Evolutionary conservation across 768 basidiomycete genomes (phyloP), one percentile per base, ranked within the genome.

Genomic region (Boletellus sp.): DNA sequence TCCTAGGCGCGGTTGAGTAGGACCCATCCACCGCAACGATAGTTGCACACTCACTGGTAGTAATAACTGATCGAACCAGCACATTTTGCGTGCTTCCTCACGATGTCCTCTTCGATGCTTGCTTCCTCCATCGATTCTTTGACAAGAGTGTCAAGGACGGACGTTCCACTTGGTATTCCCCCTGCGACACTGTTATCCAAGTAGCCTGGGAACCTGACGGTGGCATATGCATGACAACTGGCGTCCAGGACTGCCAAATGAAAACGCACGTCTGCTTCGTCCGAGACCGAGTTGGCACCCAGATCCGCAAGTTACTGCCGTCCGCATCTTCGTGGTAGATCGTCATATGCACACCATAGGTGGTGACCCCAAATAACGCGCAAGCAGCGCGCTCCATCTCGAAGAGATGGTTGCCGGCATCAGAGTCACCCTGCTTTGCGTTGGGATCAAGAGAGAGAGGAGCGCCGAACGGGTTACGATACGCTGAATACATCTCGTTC

Each of bases 71-170:
- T 68, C 2, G 80, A 77, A 4, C 94, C 93, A 10, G 76, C 80
- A 7, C 79, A 59, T 52, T 76, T 79, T 12, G 84, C 74, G 52
- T 85, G 70, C 19, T 74, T 70, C 42, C 77, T 72, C 11, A 90
- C 81, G 39, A 91, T 63, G n/a, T 73, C 67, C 45, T 84, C 84
- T 3, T 75, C 73, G 20, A 97, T 74, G 57, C 85, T 91, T 2
- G 94, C 95, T 67, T 99, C 95, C 63, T 98, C 95, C 76, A 82
- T 85, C 47, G 90, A 87, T 67, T 97, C 95, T 63, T 95, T 96
- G 33, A 94, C 77, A 38, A 97, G 71, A 2, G 83, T 78, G 42
- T 93, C 86, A 42, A 89, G 80, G 4, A 79, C 68, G 0, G 77
- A 62, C 71, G 86, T 83, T 1, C 93, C 90, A 17, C 85, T 81